Evolutionary conservation across 208 protist genomes (phyloP).

Genomic region (Acanthamoeba lenticulata): DNA sequence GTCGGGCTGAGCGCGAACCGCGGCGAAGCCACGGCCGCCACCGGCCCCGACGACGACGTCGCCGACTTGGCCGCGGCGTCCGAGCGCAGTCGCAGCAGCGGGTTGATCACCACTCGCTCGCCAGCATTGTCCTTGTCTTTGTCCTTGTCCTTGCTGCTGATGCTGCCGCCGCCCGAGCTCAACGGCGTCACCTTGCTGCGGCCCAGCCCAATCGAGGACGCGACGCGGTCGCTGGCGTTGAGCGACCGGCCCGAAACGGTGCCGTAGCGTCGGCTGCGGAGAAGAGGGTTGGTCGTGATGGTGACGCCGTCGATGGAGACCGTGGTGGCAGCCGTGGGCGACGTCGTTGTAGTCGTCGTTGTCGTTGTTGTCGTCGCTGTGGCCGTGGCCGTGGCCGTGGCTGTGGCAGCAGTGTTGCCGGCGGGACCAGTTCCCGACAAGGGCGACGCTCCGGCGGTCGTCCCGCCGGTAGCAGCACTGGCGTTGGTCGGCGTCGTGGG

Average conservation of each 20-base stretch:
- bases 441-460: background rate
- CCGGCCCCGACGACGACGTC: background rate
- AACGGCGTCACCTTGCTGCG: background rate
- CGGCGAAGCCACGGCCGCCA: too few species aligned
- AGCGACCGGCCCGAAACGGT: background rate
- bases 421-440: background rate
- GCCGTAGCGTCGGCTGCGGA: background rate
- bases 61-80: background rate
- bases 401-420: background rate
- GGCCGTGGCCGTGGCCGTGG: too few species aligned
- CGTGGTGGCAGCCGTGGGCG: too few species aligned
- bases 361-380: too few species aligned
- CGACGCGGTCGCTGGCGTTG: background rate
- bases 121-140: background rate
- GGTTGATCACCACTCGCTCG: background rate
- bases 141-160: background rate
- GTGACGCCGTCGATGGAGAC: too few species aligned
- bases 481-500: background rate
- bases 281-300: background rate
- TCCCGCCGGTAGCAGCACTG: background rate
- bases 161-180: background rate
- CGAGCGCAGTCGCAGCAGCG: background rate
- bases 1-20: too few species aligned
- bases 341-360: too few species aligned
- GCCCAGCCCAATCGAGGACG: background rate